These are phyloP conservation scores for Coniophora puteana DNA, from an alignment of 1,284 basidiomycete genomes.

Conservation along the genomic window DNA sequence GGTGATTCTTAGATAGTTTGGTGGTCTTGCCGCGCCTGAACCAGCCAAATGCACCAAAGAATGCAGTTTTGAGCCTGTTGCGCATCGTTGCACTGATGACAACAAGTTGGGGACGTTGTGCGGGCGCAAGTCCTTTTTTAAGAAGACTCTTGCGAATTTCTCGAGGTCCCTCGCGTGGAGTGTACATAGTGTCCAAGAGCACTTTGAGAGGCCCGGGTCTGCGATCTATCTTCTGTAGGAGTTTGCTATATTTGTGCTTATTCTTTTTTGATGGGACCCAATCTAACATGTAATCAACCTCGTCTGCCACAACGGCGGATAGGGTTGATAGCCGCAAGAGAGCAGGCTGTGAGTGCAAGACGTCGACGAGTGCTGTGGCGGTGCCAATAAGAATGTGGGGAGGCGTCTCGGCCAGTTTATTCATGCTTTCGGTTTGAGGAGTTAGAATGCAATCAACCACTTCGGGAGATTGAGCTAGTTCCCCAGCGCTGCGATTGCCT, in stretches of 20 bases:
- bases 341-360: constrained; percentile 39
- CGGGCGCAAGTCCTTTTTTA: constrained; percentile 14
- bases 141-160: constrained; percentile 5
- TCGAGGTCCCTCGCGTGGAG: background rate
- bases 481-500: constrained; percentile 28
- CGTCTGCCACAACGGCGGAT: constrained; percentile 65
- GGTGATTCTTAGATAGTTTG: constrained; percentile 37
- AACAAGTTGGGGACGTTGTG: constrained; percentile 51
- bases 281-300: constrained; percentile 68
- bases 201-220: constrained; percentile 47
- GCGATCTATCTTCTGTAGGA: constrained; percentile 28
- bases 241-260: constrained; percentile 22
- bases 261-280: constrained; percentile 39
- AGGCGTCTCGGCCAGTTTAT: constrained; percentile 26
- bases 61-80: constrained; percentile 46
- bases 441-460: background rate
- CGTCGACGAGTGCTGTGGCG: constrained; percentile 61
- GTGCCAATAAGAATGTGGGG: constrained; percentile 72
- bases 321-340: constrained; percentile 43
- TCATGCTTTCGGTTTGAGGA: background rate
- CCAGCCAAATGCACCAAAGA: constrained; percentile 53
- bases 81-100: constrained; percentile 68
- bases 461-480: background rate
- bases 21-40: constrained; percentile 40
- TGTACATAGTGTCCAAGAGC: constrained; percentile 36